A percentile compares a stretch with the other conserved stretches of the same genome.
phyloP scores from a whole-genome alignment of 768 basidiomycete genomes.

The Scleroderma citrinum region DNA sequence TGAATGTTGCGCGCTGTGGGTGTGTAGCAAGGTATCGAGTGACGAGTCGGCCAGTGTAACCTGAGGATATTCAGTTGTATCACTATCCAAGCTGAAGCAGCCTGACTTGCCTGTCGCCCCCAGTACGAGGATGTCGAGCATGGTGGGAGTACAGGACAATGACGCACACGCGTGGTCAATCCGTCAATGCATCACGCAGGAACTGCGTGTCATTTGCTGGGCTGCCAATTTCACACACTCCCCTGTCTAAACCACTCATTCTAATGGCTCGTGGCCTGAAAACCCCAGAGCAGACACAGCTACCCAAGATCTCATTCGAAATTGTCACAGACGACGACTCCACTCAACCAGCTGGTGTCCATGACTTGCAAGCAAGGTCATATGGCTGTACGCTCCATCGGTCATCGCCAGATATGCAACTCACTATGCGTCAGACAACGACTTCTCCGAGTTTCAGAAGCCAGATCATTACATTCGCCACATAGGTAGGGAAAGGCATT shows the following conservation, averaged over 20 bases:
- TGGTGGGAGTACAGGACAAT: conserved; percentile 8
- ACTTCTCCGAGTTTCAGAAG: conserved; percentile 63
- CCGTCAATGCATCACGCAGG: no score
- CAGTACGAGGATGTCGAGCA: conserved; percentile 59
- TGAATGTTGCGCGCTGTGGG: conserved; percentile 53
- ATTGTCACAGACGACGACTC: conserved; percentile 60
- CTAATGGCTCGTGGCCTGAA: conserved; percentile 36
- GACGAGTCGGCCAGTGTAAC: conserved; percentile 67
- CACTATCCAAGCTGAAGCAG: background rate
- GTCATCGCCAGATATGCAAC: background rate
- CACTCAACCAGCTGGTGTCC: conserved; percentile 55
- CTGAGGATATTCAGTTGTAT: conserved; percentile 21
- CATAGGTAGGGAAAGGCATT: conserved; percentile 53
- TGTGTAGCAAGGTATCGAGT: conserved; percentile 62
- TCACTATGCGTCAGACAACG: conserved; percentile 40
- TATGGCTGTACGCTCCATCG: conserved; percentile 63
- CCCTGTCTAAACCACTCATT: background rate
- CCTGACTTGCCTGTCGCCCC: conserved; percentile 53
- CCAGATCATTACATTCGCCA: conserved; percentile 89
- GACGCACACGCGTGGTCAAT: no score
- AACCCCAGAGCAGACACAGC: conserved; percentile 30
- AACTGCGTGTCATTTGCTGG: no score
- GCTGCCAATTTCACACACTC: no score
- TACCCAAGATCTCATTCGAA: conserved; percentile 67
- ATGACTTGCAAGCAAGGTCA: conserved; percentile 54